phyloP scores from a whole-genome alignment of 805 yeast species.

The Candida xyloterini region DNA sequence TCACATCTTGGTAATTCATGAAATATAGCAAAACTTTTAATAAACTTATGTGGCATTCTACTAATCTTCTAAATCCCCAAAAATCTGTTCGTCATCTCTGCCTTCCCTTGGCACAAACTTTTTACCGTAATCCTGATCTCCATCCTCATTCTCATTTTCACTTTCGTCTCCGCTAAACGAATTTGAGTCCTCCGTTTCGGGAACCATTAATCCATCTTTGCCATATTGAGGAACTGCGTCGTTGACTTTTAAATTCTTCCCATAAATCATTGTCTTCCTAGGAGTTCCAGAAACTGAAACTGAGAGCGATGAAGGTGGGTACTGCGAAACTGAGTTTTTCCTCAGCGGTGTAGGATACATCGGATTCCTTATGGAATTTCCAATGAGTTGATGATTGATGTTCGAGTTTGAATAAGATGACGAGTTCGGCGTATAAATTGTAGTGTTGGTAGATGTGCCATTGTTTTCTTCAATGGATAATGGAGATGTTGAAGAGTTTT shows the following conservation, averaged over 20 bases:
- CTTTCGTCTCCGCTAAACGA: conserved; percentile 22
- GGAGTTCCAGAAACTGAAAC: conserved; percentile 18
- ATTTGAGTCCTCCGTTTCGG: conserved; percentile 15
- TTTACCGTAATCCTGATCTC: conserved; percentile 14
- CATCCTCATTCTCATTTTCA: conserved; percentile 9
- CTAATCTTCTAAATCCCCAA: conserved; percentile 38
- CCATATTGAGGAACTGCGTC: conserved; percentile 2
- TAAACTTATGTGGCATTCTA: background rate
- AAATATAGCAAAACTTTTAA: background rate
- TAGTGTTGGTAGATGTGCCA: conserved; percentile 17
- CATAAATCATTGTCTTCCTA: conserved; percentile 12
- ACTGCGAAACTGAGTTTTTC: conserved; percentile 42
- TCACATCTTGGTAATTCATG: background rate
- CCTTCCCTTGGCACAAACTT: conserved; percentile 16
- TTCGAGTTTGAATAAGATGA: background rate
- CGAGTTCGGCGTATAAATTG: conserved; percentile 11
- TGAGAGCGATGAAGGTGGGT: conserved; percentile 39
- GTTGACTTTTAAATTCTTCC: conserved; percentile 4
- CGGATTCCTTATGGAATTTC: conserved; percentile 4
- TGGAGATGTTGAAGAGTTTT: conserved; percentile 14
- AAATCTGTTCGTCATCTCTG: conserved; percentile 22
- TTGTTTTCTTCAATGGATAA: conserved; percentile 22
- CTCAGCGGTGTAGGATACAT: conserved; percentile 29
- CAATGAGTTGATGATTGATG: background rate
- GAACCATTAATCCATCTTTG: conserved; percentile 19